A percentile compares a stretch with the other conserved stretches of the same genome.
phyloP scores from a whole-genome alignment of 2,329 filamentous ascomycete genomes.

The Lasiodiplodia hormozganensis region DNA sequence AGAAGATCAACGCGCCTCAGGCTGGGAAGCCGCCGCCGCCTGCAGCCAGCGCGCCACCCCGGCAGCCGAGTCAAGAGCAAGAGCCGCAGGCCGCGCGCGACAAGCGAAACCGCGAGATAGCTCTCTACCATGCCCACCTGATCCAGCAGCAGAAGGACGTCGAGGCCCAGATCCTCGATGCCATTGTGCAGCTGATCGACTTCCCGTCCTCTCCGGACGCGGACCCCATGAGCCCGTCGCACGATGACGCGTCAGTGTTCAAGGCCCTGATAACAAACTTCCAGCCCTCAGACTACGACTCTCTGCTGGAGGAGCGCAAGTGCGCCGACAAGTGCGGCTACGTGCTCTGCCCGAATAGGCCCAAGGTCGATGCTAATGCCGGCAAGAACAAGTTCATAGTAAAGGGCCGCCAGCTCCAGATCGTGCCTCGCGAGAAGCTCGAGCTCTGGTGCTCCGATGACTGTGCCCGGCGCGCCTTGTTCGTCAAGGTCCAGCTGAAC shows the following conservation, averaged over 20 bases:
- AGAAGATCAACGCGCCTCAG: slow-evolving; percentile 41
- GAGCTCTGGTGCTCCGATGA: slow-evolving; percentile 86
- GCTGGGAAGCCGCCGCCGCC: slow-evolving; percentile 12
- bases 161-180: slow-evolving; percentile 74
- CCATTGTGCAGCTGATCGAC: slow-evolving; percentile 74
- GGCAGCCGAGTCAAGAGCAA: slow-evolving; percentile 34
- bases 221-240: slow-evolving; percentile 59
- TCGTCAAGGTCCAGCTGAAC: slow-evolving; percentile 85
- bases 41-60: slow-evolving; percentile 15
- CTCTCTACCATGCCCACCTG: slow-evolving; percentile 80
- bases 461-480: slow-evolving; percentile 81
- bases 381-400: slow-evolving; percentile 68
- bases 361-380: slow-evolving; percentile 59
- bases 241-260: slow-evolving; percentile 70
- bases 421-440: slow-evolving; percentile 74
- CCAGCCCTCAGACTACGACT: slow-evolving; percentile 88
- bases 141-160: slow-evolving; percentile 83
- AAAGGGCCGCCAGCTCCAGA: slow-evolving; percentile 62
- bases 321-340: slow-evolving; percentile 85
- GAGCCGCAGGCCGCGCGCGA: slow-evolving; percentile 39
- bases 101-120: slow-evolving; percentile 65
- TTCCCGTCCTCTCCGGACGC: slow-evolving; percentile 61
- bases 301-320: slow-evolving; percentile 87
- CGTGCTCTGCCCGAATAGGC: slow-evolving; percentile 73
- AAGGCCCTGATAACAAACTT: slow-evolving; percentile 73